phyloP scores from a whole-genome alignment of 176 grass and related monocot genomes.

The Paspalum notatum region DNA sequence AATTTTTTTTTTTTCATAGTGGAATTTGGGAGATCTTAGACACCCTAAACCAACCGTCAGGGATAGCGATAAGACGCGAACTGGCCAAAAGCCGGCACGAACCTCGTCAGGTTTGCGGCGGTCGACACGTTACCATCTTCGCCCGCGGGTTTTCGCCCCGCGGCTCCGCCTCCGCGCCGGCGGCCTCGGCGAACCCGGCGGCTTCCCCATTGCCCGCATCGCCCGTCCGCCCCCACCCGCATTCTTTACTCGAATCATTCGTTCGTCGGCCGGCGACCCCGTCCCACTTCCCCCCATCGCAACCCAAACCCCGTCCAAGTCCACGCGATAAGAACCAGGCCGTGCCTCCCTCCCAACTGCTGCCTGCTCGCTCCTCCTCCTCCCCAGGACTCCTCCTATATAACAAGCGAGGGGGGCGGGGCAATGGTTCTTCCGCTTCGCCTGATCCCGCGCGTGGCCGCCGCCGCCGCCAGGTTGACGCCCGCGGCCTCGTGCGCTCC shows the following conservation, averaged over 20 bases:
- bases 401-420: not conserved
- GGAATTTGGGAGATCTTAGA: too few species aligned
- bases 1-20: too few species aligned
- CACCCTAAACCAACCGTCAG: not conserved
- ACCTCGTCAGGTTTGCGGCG: not conserved
- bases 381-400: conserved; percentile 11
- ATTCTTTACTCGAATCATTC: conserved; percentile 20
- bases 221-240: not conserved
- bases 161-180: not conserved
- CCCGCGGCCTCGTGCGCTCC: conserved; percentile 8
- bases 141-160: not conserved
- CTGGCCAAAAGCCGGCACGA: not conserved
- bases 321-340: conserved; percentile 37
- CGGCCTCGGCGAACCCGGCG: not conserved
- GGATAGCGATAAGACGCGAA: not conserved
- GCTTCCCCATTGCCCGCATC: conserved; percentile 22
- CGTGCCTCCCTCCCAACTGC: not conserved
- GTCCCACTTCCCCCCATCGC: not conserved
- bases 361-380: not conserved
- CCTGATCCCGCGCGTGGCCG: conserved; percentile 29
- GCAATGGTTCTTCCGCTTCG: conserved; percentile 41
- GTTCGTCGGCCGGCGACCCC: not conserved
- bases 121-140: not conserved
- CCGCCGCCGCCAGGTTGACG: conserved; percentile 18
- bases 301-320: conserved; percentile 21